Evolutionary conservation across 2,329 filamentous ascomycete genomes (phyloP), one percentile per base, ranked within the genome.

Genomic region (Fusarium sp.): DNA sequence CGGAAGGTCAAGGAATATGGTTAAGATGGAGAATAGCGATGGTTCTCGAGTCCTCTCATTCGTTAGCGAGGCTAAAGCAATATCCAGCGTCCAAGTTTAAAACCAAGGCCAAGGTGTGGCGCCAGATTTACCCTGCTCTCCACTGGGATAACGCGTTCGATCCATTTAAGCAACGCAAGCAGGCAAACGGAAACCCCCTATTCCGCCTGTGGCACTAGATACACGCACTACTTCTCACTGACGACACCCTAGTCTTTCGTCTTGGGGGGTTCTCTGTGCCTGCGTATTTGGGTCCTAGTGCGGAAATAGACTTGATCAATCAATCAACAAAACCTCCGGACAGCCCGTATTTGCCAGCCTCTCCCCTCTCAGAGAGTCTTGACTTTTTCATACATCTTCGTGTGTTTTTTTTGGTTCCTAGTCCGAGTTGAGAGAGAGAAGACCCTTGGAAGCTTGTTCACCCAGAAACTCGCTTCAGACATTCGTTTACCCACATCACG

Each of bases 271-370:
- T 46, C 53, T 45, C 33, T 61, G 35, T 56, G 29, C 49, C 64
- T 69, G 65, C 57, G 42, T 50, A 36, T 45, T 36, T 63, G 36
- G 41, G 56, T 42, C 29, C 45, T 69, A 68, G 65, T 62, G 65
- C 49, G 57, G 65, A 69, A 57, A 69, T 64, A 68, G 65, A 58
- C 35, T 18, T 29, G 61, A 57, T 41, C 54, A 59, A 58, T 69
- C 57, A 62, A 69, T 70, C 65, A 70, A 69, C 66, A 69, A 69
- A 69, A 69, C 65, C 66, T 69, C 58, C 46, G 65, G 64, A 22
- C 49, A 62, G 46, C 64, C 65, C 65, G 65, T 55, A 68, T 59
- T 63, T 61, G 57, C 57, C 57, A 68, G 36, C 36, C 65, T 68
- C 65, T 54, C 65, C 57, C 53, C 65, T 57, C 27, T 20, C 46